Evolutionary conservation across 768 basidiomycete species (phyloP).

Genomic region (Pluteus cervinus): DNA sequence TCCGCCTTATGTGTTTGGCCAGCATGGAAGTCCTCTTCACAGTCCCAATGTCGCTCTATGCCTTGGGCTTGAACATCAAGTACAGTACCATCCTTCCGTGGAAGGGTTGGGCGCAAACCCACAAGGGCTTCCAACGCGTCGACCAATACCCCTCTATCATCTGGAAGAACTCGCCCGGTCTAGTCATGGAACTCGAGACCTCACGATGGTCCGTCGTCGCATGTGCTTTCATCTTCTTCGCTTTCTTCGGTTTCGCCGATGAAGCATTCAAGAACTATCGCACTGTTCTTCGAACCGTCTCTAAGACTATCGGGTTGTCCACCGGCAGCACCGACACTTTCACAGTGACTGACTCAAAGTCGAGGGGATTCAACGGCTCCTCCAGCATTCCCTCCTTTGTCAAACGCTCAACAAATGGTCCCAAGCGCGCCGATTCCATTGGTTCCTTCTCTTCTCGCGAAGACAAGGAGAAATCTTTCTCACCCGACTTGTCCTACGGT

Average conservation of each 20-base stretch:
- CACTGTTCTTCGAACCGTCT: constrained; percentile 28
- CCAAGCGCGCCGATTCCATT: constrained; percentile 43
- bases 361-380: constrained; percentile 20
- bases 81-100: constrained; percentile 31
- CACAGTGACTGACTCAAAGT: constrained; percentile 21
- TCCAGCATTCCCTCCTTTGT: constrained; percentile 36
- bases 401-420: constrained; percentile 36
- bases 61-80: constrained; percentile 28
- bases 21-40: constrained; percentile 39
- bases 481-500: constrained; percentile 29
- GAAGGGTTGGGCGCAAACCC: constrained; percentile 45
- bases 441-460: constrained; percentile 26
- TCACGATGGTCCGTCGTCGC: constrained; percentile 41
- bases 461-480: constrained; percentile 22
- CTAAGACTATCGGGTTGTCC: constrained; percentile 28
- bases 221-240: constrained; percentile 54
- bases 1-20: constrained; percentile 54
- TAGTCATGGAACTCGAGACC: constrained; percentile 28
- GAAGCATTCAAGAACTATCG: constrained; percentile 55
- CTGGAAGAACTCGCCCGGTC: constrained; percentile 30
- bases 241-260: constrained; percentile 60
- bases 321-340: constrained; percentile 18
- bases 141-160: constrained; percentile 31
- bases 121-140: constrained; percentile 41
- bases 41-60: constrained; percentile 35